Evolutionary conservation across 2,329 filamentous ascomycete species (phyloP).

Genomic region (Sporothrix humicola): DNA sequence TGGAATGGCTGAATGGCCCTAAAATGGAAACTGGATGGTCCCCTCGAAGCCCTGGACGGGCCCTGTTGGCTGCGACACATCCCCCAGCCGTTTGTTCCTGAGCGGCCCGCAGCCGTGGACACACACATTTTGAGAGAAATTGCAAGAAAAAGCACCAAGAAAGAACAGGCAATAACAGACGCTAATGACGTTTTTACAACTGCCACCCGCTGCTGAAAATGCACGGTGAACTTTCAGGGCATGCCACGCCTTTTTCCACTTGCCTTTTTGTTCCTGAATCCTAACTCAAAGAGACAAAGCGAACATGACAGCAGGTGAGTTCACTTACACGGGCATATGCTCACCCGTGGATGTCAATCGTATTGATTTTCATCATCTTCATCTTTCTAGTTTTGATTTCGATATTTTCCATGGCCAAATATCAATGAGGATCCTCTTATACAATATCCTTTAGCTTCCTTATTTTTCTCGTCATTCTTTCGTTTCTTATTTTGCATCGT

Average conservation of each 20-base stretch:
- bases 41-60: not conserved
- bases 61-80: not conserved
- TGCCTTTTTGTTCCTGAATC: not conserved
- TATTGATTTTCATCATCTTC: not conserved
- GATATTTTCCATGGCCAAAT: constrained; percentile 11
- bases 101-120: constrained; percentile 29
- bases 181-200: constrained; percentile 24
- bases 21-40: not conserved
- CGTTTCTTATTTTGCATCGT: constrained; percentile 9
- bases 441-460: not conserved
- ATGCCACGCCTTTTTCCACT: not conserved
- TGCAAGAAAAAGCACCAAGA: not conserved
- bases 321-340: constrained; percentile 12
- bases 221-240: not conserved
- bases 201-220: not conserved
- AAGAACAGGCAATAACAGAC: not conserved
- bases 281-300: not conserved
- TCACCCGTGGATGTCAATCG: not conserved
- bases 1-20: not conserved
- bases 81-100: constrained; percentile 28
- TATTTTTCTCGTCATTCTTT: not conserved
- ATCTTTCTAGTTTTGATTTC: not conserved
- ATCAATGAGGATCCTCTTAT: not conserved
- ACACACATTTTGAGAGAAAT: not conserved
- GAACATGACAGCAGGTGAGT: not conserved